Conservation (phyloP, 73 alveolate species). For the Paraurostyla sp. region DNA sequence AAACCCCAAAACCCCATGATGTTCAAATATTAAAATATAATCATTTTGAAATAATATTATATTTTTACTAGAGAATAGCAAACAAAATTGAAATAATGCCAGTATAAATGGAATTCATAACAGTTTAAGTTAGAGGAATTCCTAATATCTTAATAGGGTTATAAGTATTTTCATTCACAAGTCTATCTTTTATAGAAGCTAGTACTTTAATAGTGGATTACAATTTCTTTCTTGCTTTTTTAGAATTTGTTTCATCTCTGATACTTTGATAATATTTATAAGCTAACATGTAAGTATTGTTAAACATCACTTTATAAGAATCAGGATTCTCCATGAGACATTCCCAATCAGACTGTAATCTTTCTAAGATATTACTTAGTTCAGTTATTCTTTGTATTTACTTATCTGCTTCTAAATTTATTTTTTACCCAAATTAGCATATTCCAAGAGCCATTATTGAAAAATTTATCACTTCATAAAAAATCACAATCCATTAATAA, state of each 20-base stretch:
- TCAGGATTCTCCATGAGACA: background rate
- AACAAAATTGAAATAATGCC: background rate
- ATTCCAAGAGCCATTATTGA: background rate
- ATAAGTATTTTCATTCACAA: background rate
- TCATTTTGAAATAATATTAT: too few species aligned
- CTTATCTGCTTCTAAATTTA: background rate
- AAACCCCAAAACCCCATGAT: too few species aligned
- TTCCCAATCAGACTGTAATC: background rate
- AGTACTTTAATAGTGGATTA: background rate
- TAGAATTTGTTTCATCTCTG: background rate
- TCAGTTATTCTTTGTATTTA: background rate
- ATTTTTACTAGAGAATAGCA: too few species aligned
- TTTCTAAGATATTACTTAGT: conserved; percentile 6
- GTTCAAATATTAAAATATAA: too few species aligned
- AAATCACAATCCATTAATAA: background rate
- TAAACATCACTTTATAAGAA: background rate
- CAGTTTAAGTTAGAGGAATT: background rate
- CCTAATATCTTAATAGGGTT: conserved; percentile 18
- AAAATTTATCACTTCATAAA: background rate
- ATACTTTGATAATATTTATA: background rate
- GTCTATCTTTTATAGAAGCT: background rate
- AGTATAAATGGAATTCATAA: background rate
- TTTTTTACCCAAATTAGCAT: background rate
- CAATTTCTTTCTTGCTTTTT: background rate
- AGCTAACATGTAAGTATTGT: background rate